These are phyloP conservation scores for Actinomortierella wolfii DNA, from an alignment of 371 early-diverging fungal species.

Conservation along the genomic window DNA sequence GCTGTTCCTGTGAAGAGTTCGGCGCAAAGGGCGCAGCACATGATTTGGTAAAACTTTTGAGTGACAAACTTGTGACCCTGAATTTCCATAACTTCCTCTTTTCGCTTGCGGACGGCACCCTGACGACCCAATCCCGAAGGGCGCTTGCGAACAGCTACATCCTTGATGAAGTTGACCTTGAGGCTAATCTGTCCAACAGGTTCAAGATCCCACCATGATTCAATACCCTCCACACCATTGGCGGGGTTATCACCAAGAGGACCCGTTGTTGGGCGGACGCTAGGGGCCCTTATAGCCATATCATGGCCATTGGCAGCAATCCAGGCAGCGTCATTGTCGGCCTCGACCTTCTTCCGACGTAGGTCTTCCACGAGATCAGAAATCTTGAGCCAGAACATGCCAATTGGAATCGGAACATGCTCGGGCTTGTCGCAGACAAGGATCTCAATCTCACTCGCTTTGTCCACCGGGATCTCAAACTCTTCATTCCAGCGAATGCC, in stretches of 20 bases:
- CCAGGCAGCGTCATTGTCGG: conserved; percentile 60
- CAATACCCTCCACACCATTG: conserved; percentile 55
- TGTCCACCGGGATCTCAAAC: conserved; percentile 78
- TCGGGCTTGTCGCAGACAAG: conserved; percentile 73
- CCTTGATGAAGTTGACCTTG: conserved; percentile 69
- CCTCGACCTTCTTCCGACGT: conserved; percentile 62
- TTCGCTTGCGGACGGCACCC: conserved; percentile 85
- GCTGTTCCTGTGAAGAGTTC: conserved; percentile 87
- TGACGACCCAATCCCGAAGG: conserved; percentile 77
- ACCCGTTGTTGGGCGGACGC: conserved; percentile 3
- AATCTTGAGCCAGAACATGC: conserved; percentile 79
- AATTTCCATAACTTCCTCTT: conserved; percentile 68
- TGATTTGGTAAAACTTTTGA: conserved; percentile 82
- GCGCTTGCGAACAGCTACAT: conserved; percentile 47
- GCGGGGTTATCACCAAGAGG: conserved; percentile 34
- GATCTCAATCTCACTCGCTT: conserved; percentile 88
- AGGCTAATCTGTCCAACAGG: conserved; percentile 85
- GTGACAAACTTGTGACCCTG: conserved; percentile 88
- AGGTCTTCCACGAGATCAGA: conserved; percentile 76
- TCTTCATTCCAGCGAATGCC: conserved; percentile 78
- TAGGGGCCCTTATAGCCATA: conserved; percentile 20
- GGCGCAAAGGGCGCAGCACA: conserved; percentile 90
- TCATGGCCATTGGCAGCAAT: conserved; percentile 46
- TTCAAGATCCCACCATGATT: conserved; percentile 87
- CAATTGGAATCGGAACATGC: conserved; percentile 62